Base-by-base conservation (phyloP, 371 early-diverging fungal species). In the Syncephalastrum racemosum region DNA sequence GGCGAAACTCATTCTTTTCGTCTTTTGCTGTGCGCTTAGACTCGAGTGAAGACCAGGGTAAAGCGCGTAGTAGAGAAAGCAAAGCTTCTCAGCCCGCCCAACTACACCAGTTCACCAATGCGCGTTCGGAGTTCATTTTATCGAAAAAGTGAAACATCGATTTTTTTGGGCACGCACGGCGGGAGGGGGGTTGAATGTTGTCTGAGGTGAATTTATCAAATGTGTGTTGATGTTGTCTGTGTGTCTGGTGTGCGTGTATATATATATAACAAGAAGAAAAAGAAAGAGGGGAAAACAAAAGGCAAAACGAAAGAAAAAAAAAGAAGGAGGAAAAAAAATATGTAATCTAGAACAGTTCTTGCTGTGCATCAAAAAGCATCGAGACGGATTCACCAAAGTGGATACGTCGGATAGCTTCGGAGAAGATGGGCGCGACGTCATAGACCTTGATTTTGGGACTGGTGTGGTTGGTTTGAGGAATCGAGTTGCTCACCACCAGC, bases 301-400 rank as follows among this genome's bases (percentile, higher is more conserved):
- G 25, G 49, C 40, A 19, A 49, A 46, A 36, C 15, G 22, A 48
- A 39, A 25, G 16, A 23, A 36, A 25, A 27, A 48, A 39, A 25
- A 20, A 23, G 36, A 47, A 22, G 42, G 43, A n/a, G 19, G 45
- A 14, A 36, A 14, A 36, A 46, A 23, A 22, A 20, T 41, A 44
- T 43, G 36, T 31, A 31, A 31, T 31, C 47, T 54, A 63, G 40
- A 62, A 60, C 24, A 73, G 50, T 50, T 73, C 74, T 55, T 71
- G 66, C 10, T 58, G 39, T 12, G 71, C 68, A 50, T 87, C 83
- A 73, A 95, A 96, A 47, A 96, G 76, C 73, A 87, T 90, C 56
- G 88, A 86, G 36, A 98, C 88, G 54, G 87, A 87, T 75, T 98
- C 99, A 51, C 99, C 99, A 67, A 95, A 90, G 74, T 96, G 96